phyloP scores from a whole-genome alignment of 768 basidiomycete species.

The Scleroderma bovista region DNA sequence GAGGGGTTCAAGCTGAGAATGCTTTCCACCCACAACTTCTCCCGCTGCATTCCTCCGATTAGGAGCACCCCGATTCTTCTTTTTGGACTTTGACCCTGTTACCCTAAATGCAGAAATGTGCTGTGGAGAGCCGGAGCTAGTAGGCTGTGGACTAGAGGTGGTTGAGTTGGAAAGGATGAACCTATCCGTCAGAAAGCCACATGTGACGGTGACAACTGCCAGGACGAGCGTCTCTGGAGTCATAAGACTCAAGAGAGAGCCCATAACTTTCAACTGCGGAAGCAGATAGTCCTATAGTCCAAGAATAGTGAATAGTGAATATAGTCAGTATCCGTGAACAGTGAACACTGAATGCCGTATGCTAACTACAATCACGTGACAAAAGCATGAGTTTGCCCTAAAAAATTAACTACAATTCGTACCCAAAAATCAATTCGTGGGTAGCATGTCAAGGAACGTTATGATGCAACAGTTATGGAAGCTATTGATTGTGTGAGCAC shows the following conservation, averaged over 20 bases:
- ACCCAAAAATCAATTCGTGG: too few relatives aligned
- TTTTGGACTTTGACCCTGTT: slow-evolving; percentile 23
- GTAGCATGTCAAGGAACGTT: too few relatives aligned
- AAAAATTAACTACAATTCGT: too few relatives aligned
- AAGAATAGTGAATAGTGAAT: too few relatives aligned
- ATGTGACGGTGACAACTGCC: slow-evolving; percentile 28
- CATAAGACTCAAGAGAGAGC: slow-evolving; percentile 40
- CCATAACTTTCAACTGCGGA: slow-evolving; percentile 30
- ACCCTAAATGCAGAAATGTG: not conserved
- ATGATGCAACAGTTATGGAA: too few relatives aligned
- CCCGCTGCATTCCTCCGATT: slow-evolving; percentile 6
- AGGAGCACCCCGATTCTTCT: slow-evolving; percentile 22
- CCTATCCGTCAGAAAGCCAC: slow-evolving; percentile 36
- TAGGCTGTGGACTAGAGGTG: not conserved
- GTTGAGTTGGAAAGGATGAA: slow-evolving; percentile 20
- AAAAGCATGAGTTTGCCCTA: too few relatives aligned
- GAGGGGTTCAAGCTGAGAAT: slow-evolving; percentile 2
- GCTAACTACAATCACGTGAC: too few relatives aligned
- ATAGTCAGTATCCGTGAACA: too few relatives aligned
- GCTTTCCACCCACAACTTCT: slow-evolving; percentile 12
- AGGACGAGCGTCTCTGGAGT: slow-evolving; percentile 34
- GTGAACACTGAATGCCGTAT: too few relatives aligned
- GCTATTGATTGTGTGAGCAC: too few relatives aligned
- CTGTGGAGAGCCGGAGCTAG: not conserved
- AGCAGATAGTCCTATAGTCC: too few relatives aligned